A percentile compares a stretch with the other conserved stretches of the same genome.
phyloP scores from a whole-genome alignment of 495 filamentous ascomycete genomes.

The Lichina pygmaea region DNA sequence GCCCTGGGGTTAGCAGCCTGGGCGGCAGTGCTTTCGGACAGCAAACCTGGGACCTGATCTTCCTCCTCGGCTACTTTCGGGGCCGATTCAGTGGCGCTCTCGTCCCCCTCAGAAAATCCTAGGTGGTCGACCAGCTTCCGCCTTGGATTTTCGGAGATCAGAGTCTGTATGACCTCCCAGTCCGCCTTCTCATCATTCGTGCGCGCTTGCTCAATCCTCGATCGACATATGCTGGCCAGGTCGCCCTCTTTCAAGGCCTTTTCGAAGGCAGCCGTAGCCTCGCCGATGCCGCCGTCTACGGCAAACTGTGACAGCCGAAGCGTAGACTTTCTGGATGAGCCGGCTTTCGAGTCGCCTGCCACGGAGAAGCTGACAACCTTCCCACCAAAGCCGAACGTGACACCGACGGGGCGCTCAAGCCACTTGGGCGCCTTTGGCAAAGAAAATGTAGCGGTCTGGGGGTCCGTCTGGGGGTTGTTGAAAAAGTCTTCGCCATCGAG shows the following conservation, averaged over 20 bases:
- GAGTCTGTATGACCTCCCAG: constrained; percentile 80
- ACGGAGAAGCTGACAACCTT: constrained; percentile 58
- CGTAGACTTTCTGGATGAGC: constrained; percentile 36
- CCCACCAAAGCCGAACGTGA: constrained; percentile 87
- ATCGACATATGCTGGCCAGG: constrained; percentile 51
- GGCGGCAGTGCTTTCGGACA: constrained; percentile 6
- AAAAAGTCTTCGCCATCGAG: constrained; percentile 94
- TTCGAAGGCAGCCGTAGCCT: constrained; percentile 69
- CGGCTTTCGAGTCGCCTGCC: constrained; percentile 23
- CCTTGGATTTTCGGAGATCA: constrained; percentile 56
- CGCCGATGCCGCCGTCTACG: constrained; percentile 63
- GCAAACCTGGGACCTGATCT: neutral
- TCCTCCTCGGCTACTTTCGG: constrained; percentile 17
- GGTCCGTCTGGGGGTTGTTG: constrained; percentile 67
- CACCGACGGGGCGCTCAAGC: constrained; percentile 64
- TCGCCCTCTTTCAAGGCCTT: constrained; percentile 53
- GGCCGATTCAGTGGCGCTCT: constrained; percentile 21
- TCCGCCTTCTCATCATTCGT: constrained; percentile 82
- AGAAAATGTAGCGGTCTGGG: constrained; percentile 69
- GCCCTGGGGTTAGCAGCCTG: constrained; percentile 14
- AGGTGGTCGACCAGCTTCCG: constrained; percentile 64
- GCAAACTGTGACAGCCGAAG: constrained; percentile 66
- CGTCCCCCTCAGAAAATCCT: constrained; percentile 42
- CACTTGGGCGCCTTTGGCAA: constrained; percentile 71
- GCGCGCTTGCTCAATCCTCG: constrained; percentile 40